Evolutionary conservation across 805 yeast genomes (phyloP).

Genomic region (Kluyveromyces wickerhamii): DNA sequence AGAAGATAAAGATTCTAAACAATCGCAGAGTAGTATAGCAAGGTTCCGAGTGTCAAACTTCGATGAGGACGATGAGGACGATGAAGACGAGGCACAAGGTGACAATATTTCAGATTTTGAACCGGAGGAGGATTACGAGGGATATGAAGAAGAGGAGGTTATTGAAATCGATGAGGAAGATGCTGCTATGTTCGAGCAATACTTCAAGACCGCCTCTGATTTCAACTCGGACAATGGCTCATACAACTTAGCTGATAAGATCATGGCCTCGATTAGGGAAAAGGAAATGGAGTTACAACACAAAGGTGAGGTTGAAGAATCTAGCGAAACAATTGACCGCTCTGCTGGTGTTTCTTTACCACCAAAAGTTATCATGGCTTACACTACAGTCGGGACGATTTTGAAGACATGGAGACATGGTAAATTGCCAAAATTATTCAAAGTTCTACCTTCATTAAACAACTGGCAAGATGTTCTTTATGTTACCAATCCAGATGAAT

Average conservation of each 20-base stretch:
- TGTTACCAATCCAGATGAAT: constrained; percentile 83
- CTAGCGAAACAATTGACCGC: constrained; percentile 31
- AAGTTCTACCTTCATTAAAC: constrained; percentile 82
- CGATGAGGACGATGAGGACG: constrained; percentile 48
- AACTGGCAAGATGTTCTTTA: constrained; percentile 95
- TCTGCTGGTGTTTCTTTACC: constrained; percentile 80
- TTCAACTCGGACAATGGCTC: constrained; percentile 36
- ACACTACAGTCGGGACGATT: constrained; percentile 82
- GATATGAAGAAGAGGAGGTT: constrained; percentile 47
- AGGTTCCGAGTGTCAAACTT: constrained; percentile 29
- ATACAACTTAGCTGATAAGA: constrained; percentile 81
- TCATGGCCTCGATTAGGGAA: constrained; percentile 81
- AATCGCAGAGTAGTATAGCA: constrained; percentile 25
- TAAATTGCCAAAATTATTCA: constrained; percentile 91
- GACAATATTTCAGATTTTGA: constrained; percentile 46
- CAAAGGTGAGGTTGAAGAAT: constrained; percentile 20
- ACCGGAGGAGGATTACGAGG: constrained; percentile 38
- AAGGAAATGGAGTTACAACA: constrained; percentile 38
- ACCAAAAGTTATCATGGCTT: constrained; percentile 93
- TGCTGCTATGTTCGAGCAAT: constrained; percentile 74
- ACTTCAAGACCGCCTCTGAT: constrained; percentile 41
- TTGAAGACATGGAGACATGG: constrained; percentile 90
- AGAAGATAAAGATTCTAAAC: constrained; percentile 33
- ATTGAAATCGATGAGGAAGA: constrained; percentile 72
- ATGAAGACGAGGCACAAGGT: constrained; percentile 35